A percentile compares a stretch with the other conserved stretches of the same genome.
These are phyloP conservation scores for Mucor circinelloides DNA, from an alignment of 371 early-diverging fungal species.

Conservation along the genomic window DNA sequence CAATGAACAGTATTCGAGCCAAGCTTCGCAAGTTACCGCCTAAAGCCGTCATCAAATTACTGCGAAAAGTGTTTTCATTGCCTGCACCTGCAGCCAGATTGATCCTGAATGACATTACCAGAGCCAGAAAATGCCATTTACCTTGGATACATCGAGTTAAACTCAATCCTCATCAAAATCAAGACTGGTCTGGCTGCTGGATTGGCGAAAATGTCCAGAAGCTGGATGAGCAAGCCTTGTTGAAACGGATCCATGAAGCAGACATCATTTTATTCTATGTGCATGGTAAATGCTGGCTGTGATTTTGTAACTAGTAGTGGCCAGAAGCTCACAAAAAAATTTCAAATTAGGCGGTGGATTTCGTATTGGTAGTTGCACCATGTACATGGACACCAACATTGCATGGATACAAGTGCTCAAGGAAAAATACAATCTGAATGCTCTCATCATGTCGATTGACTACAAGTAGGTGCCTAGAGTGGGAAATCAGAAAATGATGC, in stretches of 20 bases:
- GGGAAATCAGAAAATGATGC: neutral
- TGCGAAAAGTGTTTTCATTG: constrained; percentile 41
- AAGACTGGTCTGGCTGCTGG: constrained; percentile 55
- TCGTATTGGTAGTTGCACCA: constrained; percentile 49
- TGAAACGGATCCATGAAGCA: constrained; percentile 36
- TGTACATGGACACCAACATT: constrained; percentile 54
- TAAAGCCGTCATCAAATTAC: constrained; percentile 38
- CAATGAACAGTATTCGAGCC: constrained; percentile 36
- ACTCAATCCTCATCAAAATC: constrained; percentile 11
- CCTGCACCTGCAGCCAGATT: constrained; percentile 54
- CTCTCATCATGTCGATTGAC: constrained; percentile 51
- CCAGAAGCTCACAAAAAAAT: neutral
- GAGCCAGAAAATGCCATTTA: constrained; percentile 41
- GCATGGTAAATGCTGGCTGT: constrained; percentile 27
- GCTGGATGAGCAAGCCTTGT: constrained; percentile 25
- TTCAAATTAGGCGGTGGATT: constrained; percentile 47
- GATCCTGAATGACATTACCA: constrained; percentile 45
- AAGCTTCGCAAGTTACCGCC: constrained; percentile 42
- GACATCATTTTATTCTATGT: constrained; percentile 51
- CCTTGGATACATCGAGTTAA: constrained; percentile 43
- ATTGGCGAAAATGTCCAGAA: constrained; percentile 44
- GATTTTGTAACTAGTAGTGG: neutral
- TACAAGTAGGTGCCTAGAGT: constrained; percentile 16
- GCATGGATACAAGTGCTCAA: constrained; percentile 41
- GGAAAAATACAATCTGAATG: constrained; percentile 40